These are phyloP conservation scores for Dactylis glomerata DNA, from an alignment of 176 grass and related monocot species.

Conservation along the genomic window DNA sequence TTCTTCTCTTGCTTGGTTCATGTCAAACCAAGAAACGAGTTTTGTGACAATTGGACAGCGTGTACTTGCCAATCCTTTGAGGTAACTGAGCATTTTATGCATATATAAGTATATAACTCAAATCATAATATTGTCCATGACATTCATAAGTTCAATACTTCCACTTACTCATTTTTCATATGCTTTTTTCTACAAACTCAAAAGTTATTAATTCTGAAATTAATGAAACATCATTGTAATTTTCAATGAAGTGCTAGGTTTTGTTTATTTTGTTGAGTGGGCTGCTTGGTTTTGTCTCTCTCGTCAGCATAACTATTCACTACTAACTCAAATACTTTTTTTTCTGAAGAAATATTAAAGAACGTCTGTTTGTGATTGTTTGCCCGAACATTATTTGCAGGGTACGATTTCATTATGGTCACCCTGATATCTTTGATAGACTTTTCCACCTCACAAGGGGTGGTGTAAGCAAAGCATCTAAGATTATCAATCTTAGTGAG, in stretches of 20 bases:
- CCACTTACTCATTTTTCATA: not conserved
- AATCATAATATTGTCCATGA: not conserved
- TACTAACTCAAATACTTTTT: not conserved
- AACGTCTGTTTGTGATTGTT: not conserved
- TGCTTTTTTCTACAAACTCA: not conserved
- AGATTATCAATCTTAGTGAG: slow-evolving; percentile 96
- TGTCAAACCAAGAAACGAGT: slow-evolving; percentile 99
- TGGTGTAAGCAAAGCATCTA: slow-evolving; percentile 96
- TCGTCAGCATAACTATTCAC: not conserved
- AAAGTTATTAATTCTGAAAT: not conserved
- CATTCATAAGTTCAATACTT: not conserved
- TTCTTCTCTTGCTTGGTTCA: slow-evolving; percentile 99
- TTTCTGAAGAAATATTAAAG: not conserved
- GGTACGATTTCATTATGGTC: slow-evolving; percentile 95
- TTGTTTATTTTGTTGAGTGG: slow-evolving; percentile 18
- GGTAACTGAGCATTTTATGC: slow-evolving; percentile 47
- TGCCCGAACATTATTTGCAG: slow-evolving; percentile 16
- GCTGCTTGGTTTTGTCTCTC: slow-evolving; percentile 2
- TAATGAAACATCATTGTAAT: not conserved
- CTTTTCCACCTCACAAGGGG: slow-evolving; percentile 95
- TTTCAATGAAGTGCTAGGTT: not conserved
- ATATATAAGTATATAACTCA: not conserved
- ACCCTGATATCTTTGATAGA: slow-evolving; percentile 96
- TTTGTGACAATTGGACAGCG: slow-evolving; percentile 99
- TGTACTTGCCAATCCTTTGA: slow-evolving; percentile 94